Evolutionary conservation across 441 rosid species (phyloP), one percentile per base, ranked within the genome.

Genomic region (Eutrema salsugineum): DNA sequence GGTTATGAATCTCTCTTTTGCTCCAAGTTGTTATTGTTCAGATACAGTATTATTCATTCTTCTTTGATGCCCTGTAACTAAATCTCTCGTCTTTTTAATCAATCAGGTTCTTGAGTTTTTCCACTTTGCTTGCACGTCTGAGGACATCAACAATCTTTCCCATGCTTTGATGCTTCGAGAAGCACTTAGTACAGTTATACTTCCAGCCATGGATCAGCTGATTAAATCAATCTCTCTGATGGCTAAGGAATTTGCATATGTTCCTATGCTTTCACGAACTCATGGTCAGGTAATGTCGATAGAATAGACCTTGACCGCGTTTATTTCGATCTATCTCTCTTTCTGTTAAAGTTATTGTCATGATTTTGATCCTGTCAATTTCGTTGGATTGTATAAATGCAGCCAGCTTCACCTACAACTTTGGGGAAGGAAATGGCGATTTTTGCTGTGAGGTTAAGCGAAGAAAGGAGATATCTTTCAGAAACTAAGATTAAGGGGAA

Each of bases 331-430:
- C 42, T 36, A 9, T 24, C 16, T 22, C 24, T 47, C 16, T n/a
- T 39, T 64, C 11, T 32, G 16, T 32, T 43, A 17, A 51, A 60
- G 53, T 24, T 39, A 28, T 17, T 19, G 14, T 64, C 36, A 19
- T 49, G 39, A 42, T 42, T 62, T 28, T 40, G 55, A 39, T 24
- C 59, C 27, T 30, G 38, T 56, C 19, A 1, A 35, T 54, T 43
- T 17, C 16, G 24, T 48, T 20, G 44, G 59, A 20, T 68, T 56
- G 30, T 14, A 14, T 47, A n/a, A 44, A 38, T 49, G 80, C 85
- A 95, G 99, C 86, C 99, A 75, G 99, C 99, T 73, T 88, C 98
- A 8, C 97, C 97, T 40, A 91, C 96, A 67, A 96, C 98, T 17
- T 77, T 93, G 76, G 97, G 98, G 40, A 96, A 96, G 85, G 98